Evolutionary conservation across 2,329 filamentous ascomycete genomes (phyloP), one percentile per base, ranked within the genome.

Genomic region (Monilinia fructigena): DNA sequence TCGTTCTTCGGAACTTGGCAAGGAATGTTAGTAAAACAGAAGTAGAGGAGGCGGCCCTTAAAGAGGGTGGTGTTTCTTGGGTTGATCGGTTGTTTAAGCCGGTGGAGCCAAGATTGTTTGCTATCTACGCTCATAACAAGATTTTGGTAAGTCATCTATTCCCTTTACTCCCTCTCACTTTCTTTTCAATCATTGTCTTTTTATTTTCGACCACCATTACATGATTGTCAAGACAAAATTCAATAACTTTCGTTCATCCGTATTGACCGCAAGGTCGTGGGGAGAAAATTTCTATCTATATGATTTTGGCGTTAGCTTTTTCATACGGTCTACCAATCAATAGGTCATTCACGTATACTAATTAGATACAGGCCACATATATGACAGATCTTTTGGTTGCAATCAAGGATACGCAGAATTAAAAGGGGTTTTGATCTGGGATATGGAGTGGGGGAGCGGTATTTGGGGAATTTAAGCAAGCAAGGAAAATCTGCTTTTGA

Each of bases 231-330:
- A 60, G 60, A 86, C 82, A 84, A 82, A 70, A 84, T 85, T 82
- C 81, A 82, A 90, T 97, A 98, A 98, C 95, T 99, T 99, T 99
- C 95, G 95, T 99, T 99, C 95, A 94, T 94, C 95, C 92, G 92
- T 85, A 96, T 89, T 86, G 89, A 91, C 89, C 85, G 85, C 82
- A 88, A 85, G 86, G 90, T 92, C 85, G 82, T 97, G 93, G 86
- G 92, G 93, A 97, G 80, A 84, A 65, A 81, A 71, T 77, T 77
- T 81, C 80, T 78, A 78, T 52, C 12, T 80, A 79, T 79, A 80
- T 83, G 79, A 82, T 73, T 69, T 68, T 65, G 55, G 26, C 53
- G 18, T 12, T 52, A 12, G 26, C 14, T 28, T 4, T 20, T 40
- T 67, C 38, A 65, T 67, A 69, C 14, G 66, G 64, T 67, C 47